A percentile compares a stretch with the other conserved stretches of the same genome.
Conservation (phyloP, 2,329 filamentous ascomycete genomes). For the Talaromyces sp. region DNA sequence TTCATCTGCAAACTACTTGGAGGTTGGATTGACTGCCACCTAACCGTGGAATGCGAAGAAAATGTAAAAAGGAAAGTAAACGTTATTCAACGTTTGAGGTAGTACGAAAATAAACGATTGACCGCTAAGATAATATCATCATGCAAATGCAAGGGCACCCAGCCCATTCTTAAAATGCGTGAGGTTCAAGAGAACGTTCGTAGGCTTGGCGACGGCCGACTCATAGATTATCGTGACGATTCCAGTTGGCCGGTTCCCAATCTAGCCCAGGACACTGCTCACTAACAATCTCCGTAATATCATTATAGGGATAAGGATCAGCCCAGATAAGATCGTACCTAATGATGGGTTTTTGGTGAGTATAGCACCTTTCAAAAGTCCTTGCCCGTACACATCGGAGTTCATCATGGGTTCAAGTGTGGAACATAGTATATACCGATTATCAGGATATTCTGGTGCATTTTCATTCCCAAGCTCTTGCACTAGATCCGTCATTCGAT, state of each 20-base stretch:
- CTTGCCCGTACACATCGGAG: background rate
- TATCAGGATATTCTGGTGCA: constrained; percentile 7
- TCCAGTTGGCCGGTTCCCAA: background rate
- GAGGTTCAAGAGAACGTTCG: too few relatives aligned
- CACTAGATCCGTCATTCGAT: constrained; percentile 8
- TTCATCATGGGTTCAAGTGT: background rate
- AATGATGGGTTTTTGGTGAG: background rate
- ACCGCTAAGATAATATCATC: too few relatives aligned
- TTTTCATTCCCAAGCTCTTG: constrained; percentile 7
- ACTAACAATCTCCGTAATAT: constrained; percentile 5
- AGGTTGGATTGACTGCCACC: too few relatives aligned
- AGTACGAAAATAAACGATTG: too few relatives aligned
- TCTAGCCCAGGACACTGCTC: constrained; percentile 12
- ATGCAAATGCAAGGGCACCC: too few relatives aligned
- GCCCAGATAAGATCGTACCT: constrained; percentile 15
- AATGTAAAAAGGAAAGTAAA: too few relatives aligned
- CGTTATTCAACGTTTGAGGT: too few relatives aligned
- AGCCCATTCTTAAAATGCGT: too few relatives aligned
- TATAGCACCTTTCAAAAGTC: background rate
- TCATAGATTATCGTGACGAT: background rate
- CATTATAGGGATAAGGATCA: constrained; percentile 9
- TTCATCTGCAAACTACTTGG: too few relatives aligned
- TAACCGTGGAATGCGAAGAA: too few relatives aligned
- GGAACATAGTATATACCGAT: constrained; percentile 1
- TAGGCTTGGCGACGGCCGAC: too few relatives aligned